Conservation (phyloP, 176 grass and related monocot genomes). For the Aegilops bicornis region DNA sequence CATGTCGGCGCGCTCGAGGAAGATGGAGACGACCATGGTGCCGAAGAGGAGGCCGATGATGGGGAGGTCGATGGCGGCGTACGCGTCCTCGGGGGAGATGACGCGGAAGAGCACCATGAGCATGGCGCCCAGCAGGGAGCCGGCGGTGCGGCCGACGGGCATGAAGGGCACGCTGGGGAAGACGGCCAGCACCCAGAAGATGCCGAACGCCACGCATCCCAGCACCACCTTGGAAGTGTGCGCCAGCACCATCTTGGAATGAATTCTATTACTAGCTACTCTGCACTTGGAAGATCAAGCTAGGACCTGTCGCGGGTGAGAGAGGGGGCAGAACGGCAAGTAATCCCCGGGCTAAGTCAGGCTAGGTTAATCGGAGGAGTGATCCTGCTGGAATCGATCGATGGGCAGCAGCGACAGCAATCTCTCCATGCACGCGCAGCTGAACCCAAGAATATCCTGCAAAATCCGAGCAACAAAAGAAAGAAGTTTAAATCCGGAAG, state of each 20-base stretch:
- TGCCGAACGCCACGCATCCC: slow-evolving; percentile 69
- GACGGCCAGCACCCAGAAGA: slow-evolving; percentile 87
- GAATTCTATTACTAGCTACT: neutral
- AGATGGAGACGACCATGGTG: slow-evolving; percentile 75
- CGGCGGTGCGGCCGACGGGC: slow-evolving; percentile 71
- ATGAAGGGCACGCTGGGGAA: slow-evolving; percentile 79
- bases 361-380: neutral
- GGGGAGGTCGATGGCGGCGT: slow-evolving; percentile 66
- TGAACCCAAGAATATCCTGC: slow-evolving; percentile 16
- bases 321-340: neutral
- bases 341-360: neutral
- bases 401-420: neutral
- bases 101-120: slow-evolving; percentile 80
- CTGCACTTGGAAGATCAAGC: slow-evolving; percentile 35
- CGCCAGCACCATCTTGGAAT: slow-evolving; percentile 45
- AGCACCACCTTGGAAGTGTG: slow-evolving; percentile 67
- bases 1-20: slow-evolving; percentile 78
- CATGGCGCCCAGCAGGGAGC: slow-evolving; percentile 75
- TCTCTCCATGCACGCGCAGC: neutral
- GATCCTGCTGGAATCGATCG: neutral
- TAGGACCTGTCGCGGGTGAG: slow-evolving; percentile 32
- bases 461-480: slow-evolving; percentile 20
- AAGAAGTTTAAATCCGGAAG: neutral
- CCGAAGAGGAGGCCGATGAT: slow-evolving; percentile 76
- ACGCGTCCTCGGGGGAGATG: slow-evolving; percentile 63